A percentile compares a stretch with the other conserved stretches of the same genome.
These are phyloP conservation scores for Penicillium janthinellum DNA, from an alignment of 2,329 filamentous ascomycete species.

Conservation along the genomic window DNA sequence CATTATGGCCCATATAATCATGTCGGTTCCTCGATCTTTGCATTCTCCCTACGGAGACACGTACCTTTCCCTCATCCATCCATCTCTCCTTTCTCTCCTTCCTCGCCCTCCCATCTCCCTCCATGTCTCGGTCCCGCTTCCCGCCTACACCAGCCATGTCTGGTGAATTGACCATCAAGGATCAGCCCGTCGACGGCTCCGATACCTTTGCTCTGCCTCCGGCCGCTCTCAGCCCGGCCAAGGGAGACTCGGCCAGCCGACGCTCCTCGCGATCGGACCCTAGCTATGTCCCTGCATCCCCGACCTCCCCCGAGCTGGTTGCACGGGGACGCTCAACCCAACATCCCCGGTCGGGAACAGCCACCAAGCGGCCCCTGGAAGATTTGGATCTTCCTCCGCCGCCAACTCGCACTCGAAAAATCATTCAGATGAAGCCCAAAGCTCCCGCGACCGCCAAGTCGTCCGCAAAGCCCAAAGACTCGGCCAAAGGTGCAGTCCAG, in stretches of 20 bases:
- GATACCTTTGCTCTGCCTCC: conserved; percentile 42
- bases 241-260: conserved; percentile 24
- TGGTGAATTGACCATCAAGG: conserved; percentile 41
- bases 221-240: conserved; percentile 36
- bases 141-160: conserved; percentile 44
- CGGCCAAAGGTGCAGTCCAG: conserved; percentile 19
- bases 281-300: conserved; percentile 36
- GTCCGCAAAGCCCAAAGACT: conserved; percentile 36
- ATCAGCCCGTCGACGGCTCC: conserved; percentile 35
- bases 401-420: conserved; percentile 88
- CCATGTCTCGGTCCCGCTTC: conserved; percentile 40
- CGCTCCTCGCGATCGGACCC: conserved; percentile 35
- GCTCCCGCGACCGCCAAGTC: conserved; percentile 45
- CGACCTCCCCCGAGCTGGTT: conserved; percentile 35
- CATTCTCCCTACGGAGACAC: background rate
- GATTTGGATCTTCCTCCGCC: conserved; percentile 83
- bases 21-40: background rate
- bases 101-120: background rate
- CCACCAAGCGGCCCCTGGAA: conserved; percentile 45
- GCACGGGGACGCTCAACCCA: conserved; percentile 25
- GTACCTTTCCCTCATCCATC: background rate
- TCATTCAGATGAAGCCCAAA: conserved; percentile 93
- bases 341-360: conserved; percentile 34
- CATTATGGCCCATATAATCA: background rate
- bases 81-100: background rate